Percentiles rank a stretch among this genome's conserved stretches.
phyloP scores from a whole-genome alignment of 768 basidiomycete genomes.

The Kwoniella botswanensis region DNA sequence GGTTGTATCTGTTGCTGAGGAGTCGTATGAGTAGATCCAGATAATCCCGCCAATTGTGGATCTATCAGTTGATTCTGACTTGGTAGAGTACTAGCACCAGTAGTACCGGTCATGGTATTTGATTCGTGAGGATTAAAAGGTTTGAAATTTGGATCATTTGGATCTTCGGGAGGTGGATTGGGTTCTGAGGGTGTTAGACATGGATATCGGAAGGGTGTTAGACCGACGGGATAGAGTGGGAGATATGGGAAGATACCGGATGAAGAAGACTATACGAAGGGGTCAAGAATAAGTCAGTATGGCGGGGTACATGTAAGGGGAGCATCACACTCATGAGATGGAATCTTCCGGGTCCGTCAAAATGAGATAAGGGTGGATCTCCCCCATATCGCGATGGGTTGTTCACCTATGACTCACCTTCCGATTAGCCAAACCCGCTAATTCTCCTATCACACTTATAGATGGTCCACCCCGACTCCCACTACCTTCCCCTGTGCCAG shows the following conservation, averaged over 20 bases:
- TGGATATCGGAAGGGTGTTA: constrained; percentile 51
- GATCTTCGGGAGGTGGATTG: constrained; percentile 45
- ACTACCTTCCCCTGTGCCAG: not conserved
- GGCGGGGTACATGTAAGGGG: not conserved
- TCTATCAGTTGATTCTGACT: not conserved
- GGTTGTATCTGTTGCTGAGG: constrained; percentile 33
- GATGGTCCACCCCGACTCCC: not conserved
- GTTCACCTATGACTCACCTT: not conserved
- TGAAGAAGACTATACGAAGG: not conserved
- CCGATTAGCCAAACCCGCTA: constrained; percentile 19
- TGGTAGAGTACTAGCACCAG: constrained; percentile 1
- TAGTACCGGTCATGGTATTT: constrained; percentile 13
- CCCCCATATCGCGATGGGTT: not conserved
- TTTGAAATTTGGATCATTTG: constrained; percentile 37
- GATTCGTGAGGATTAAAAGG: constrained; percentile 39
- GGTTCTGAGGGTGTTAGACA: constrained; percentile 38
- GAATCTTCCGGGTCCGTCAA: no score
- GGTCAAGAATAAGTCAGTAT: not conserved
- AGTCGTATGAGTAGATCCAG: constrained; percentile 44
- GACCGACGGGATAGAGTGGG: constrained; percentile 27
- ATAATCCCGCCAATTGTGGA: constrained; percentile 3
- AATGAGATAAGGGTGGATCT: not conserved
- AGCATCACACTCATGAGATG: no score
- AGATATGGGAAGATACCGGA: constrained; percentile 7
- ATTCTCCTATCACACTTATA: constrained; percentile 23